Percentiles rank a stretch among this genome's conserved stretches.
phyloP scores from a whole-genome alignment of 164 flowering plant species.

The Tinospora cordifolia region DNA sequence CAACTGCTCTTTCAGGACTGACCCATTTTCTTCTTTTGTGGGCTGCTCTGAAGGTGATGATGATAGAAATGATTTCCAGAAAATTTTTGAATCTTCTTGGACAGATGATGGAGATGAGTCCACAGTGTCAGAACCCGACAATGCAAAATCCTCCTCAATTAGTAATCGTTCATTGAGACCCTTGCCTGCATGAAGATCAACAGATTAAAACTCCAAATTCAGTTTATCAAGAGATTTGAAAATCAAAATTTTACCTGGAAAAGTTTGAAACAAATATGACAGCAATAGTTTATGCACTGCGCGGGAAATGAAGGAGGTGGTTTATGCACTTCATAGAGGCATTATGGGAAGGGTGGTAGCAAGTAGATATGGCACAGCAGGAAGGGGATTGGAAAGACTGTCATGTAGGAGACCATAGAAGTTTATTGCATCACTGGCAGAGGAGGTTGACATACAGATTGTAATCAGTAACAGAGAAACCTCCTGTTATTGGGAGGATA shows the following conservation, averaged over 20 bases:
- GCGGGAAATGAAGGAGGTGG: too few species aligned
- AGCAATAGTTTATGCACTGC: too few species aligned
- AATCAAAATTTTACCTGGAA: neutral
- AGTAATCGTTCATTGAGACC: constrained; percentile 23
- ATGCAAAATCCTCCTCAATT: constrained; percentile 32
- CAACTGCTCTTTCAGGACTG: constrained; percentile 12
- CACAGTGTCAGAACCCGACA: constrained; percentile 23
- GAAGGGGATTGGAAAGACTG: too few species aligned
- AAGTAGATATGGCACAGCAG: too few species aligned
- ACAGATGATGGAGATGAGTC: constrained; percentile 18
- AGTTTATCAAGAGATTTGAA: neutral
- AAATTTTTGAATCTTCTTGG: constrained; percentile 30
- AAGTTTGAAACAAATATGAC: neutral
- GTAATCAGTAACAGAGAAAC: too few species aligned
- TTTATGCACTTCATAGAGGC: too few species aligned
- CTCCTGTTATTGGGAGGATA: too few species aligned
- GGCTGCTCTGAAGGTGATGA: constrained; percentile 24
- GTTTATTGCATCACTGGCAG: too few species aligned
- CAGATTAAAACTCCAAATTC: neutral
- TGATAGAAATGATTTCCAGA: constrained; percentile 36
- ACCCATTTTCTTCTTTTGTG: constrained; percentile 22
- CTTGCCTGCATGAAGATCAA: constrained; percentile 25
- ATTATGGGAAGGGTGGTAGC: too few species aligned
- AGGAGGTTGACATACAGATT: too few species aligned
- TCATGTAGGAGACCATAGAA: too few species aligned